These are phyloP conservation scores for Glebionis coronaria DNA, from an alignment of 129 eudicot species.

Conservation along the genomic window DNA sequence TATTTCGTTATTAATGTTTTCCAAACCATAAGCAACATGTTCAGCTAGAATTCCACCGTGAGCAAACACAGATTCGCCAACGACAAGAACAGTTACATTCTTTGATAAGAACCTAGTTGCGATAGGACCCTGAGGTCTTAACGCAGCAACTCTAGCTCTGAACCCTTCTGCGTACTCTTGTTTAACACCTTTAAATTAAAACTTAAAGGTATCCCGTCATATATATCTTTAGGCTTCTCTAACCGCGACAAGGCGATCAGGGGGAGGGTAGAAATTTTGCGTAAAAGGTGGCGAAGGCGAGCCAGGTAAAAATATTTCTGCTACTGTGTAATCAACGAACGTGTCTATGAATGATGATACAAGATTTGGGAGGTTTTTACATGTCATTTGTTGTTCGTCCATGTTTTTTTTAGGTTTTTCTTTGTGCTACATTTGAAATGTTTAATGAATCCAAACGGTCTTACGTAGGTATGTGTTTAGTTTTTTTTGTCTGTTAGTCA, in stretches of 20 bases:
- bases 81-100: constrained; percentile 59
- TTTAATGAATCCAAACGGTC: neutral
- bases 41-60: constrained; percentile 77
- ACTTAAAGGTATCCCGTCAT: constrained; percentile 44
- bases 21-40: constrained; percentile 72
- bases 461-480: neutral
- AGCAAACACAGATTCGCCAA: constrained; percentile 83
- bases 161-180: constrained; percentile 43
- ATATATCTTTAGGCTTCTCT: constrained; percentile 26
- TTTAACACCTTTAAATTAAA: constrained; percentile 33
- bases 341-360: constrained; percentile 82
- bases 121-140: constrained; percentile 66
- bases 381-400: constrained; percentile 18
- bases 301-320: constrained; percentile 57
- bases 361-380: constrained; percentile 47
- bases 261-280: constrained; percentile 44
- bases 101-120: constrained; percentile 57
- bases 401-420: too few species aligned
- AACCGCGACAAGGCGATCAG: constrained; percentile 62
- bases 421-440: neutral
- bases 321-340: constrained; percentile 76
- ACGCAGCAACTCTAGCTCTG: constrained; percentile 74
- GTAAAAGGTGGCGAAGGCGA: constrained; percentile 26
- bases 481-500: neutral
- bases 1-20: constrained; percentile 69